Conservation (phyloP, 2,329 filamentous ascomycete genomes). For the Colletotrichum sidae region DNA sequence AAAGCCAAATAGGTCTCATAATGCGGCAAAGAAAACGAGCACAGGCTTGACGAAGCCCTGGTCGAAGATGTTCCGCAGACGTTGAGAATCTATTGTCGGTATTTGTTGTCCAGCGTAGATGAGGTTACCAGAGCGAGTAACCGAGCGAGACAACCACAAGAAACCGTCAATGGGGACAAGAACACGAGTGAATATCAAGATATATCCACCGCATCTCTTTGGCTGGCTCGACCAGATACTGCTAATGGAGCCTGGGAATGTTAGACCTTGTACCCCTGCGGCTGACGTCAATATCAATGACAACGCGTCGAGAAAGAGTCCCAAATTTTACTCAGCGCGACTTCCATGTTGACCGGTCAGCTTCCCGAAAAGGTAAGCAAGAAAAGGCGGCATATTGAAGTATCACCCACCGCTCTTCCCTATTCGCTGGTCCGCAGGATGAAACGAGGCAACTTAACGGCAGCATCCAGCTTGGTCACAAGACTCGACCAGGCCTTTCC, state of each 20-base stretch:
- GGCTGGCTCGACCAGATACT: neutral
- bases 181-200: neutral
- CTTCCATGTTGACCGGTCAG: conserved; percentile 3
- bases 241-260: neutral
- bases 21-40: no score
- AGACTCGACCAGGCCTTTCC: conserved; percentile 12
- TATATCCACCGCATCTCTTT: no score
- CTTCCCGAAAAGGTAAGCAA: conserved; percentile 28
- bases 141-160: no score
- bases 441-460: conserved; percentile 34
- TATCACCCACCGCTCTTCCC: conserved; percentile 28
- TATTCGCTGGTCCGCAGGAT: conserved; percentile 31
- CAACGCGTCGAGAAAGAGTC: neutral
- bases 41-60: no score
- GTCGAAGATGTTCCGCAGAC: no score
- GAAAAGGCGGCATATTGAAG: conserved; percentile 35
- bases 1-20: neutral
- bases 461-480: conserved; percentile 20
- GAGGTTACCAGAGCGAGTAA: no score
- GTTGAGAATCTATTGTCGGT: no score
- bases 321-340: neutral
- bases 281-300: conserved; percentile 29
- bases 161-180: neutral
- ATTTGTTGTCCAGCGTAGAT: no score
- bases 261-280: conserved; percentile 7